Evolutionary conservation across 352 stramenopile genomes (phyloP), one percentile per base, ranked within the genome.

Genomic region (Halophytophthora polymorphica): DNA sequence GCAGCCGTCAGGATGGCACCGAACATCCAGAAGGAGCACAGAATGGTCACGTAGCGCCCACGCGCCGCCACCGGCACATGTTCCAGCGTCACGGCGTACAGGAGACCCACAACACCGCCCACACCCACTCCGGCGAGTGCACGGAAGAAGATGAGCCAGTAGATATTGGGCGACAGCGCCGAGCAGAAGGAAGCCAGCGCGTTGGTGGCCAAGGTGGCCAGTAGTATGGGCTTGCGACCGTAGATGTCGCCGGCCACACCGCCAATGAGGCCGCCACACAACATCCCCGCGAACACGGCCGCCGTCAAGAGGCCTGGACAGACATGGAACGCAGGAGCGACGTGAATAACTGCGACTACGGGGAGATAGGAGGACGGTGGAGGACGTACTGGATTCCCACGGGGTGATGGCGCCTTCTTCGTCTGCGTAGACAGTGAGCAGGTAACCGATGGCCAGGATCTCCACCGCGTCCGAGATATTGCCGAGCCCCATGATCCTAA

Each of bases 1-100:
- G 65, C 79, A 7, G 83, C 86, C 0, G 88, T 93, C 49, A 86
- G 50, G 33, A 96, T 74, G 2, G 83, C 84, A 6, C 89, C 89
- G 12, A 96, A 59, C 84, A 96, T 96, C 89, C 89, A 97, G 65
- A 96, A 96, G 5, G 76, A 90, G 51, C 88, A 95, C 40, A 97
- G 69, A 49, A 93, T 78, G 13, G 84, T 96, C 14, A 97, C 63
- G 48, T 89, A 93, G 22, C 80, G 71, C 12, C 85, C 87, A 22
- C 86, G 74, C 13, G 71, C 66, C 2, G 66, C 68, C 14, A 83
- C 67, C 0, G 88, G 84, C 0, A 95, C 80, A 39, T 96, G 77
- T 53, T 97, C 89, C 28, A 93, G 68, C 49, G 81, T 93, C 31
- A 96, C 64, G 12, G 87, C 80, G 47, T 96, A 96, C 1, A 95